Percentiles rank a stretch among this genome's conserved stretches.
Evolutionary conservation across 768 basidiomycete genomes (phyloP).

Genomic region (Pleurotus salmoneostramineus): DNA sequence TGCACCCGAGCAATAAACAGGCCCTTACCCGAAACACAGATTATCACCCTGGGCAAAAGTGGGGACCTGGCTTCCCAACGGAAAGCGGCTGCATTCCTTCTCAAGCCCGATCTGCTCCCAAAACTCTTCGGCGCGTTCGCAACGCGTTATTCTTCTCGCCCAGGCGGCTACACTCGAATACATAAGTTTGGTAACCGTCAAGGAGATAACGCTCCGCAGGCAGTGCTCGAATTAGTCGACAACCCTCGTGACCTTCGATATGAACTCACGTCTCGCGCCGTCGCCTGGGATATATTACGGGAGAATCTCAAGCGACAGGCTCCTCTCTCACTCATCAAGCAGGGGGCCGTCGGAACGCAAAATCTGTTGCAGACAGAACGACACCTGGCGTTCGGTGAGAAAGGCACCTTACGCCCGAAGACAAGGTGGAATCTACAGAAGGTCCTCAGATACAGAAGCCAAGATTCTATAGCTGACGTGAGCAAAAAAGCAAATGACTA

Average conservation of each 20-base stretch:
- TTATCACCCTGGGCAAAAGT: conserved; percentile 91
- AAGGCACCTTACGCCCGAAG: conserved; percentile 47
- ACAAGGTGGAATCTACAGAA: conserved; percentile 79
- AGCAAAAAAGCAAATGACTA: conserved; percentile 57
- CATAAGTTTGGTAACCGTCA: conserved; percentile 85
- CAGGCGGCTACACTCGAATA: conserved; percentile 94
- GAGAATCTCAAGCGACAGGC: conserved; percentile 43
- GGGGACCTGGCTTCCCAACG: conserved; percentile 67
- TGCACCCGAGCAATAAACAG: background rate
- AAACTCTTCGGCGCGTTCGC: conserved; percentile 83
- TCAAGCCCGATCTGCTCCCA: conserved; percentile 66
- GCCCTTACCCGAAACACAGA: conserved; percentile 35
- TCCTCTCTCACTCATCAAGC: conserved; percentile 45
- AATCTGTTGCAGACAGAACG: conserved; percentile 48
- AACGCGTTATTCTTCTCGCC: conserved; percentile 72
- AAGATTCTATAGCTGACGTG: conserved; percentile 42
- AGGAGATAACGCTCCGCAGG: conserved; percentile 92
- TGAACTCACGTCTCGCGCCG: conserved; percentile 83
- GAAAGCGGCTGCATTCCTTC: conserved; percentile 75
- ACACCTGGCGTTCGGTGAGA: conserved; percentile 28
- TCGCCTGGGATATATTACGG: conserved; percentile 79
- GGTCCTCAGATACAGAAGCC: conserved; percentile 55
- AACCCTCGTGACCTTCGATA: conserved; percentile 84
- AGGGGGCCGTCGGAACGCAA: conserved; percentile 41
- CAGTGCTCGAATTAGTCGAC: conserved; percentile 94